Conservation (phyloP, 768 basidiomycete genomes). For the Holtermanniella nyarrowii region DNA sequence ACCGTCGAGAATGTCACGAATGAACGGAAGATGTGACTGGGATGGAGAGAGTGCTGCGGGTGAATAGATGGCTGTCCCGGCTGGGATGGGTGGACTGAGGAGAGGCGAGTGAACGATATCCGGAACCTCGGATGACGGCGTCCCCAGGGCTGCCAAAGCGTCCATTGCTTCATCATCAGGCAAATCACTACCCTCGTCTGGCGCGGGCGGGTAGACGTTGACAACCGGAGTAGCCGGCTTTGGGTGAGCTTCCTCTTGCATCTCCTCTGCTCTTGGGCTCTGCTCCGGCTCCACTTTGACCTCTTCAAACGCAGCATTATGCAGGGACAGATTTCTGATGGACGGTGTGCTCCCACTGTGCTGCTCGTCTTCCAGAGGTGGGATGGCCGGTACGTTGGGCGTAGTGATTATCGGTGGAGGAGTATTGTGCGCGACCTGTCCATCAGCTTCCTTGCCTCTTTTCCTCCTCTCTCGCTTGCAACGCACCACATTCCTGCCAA, state of each 20-base stretch:
- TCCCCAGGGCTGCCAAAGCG: background rate
- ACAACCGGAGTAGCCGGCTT: background rate
- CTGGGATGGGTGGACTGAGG: background rate
- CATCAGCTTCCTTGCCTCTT: no score
- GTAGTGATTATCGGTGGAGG: slow-evolving; percentile 7
- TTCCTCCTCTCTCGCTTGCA: no score
- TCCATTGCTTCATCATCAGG: background rate
- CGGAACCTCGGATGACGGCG: background rate
- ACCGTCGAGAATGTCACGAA: background rate
- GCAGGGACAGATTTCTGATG: no score
- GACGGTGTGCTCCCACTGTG: no score
- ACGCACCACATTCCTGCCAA: slow-evolving; percentile 54
- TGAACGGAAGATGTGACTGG: background rate
- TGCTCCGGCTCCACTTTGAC: no score
- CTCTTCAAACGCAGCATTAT: no score
- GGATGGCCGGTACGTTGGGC: slow-evolving; percentile 5
- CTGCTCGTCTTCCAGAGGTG: background rate
- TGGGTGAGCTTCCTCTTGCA: background rate
- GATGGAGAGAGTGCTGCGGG: background rate
- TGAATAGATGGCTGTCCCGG: background rate
- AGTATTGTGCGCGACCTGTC: background rate
- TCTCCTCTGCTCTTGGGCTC: no score
- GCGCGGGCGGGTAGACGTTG: no score
- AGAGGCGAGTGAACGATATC: background rate
- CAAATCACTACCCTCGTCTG: background rate